Evolutionary conservation across 116 monocot genomes (phyloP), one percentile per base, ranked within the genome.

Genomic region (Thalassia testudinum): DNA sequence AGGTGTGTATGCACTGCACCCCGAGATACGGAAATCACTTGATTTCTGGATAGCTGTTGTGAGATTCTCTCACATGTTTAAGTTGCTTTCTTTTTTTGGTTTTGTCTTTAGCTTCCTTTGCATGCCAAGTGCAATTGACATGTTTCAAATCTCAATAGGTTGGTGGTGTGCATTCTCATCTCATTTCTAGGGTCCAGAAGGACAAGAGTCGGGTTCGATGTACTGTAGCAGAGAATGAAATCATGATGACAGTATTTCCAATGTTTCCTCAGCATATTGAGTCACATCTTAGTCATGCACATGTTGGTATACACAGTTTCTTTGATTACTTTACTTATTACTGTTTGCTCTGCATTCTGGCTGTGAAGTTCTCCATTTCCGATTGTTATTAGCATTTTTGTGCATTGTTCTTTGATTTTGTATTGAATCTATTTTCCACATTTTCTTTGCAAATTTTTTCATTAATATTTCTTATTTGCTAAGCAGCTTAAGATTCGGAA

Each of bases 41-140:
- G 89, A 97, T 62, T 71, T 97, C 26, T 89, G 97, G 85, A 97
- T 97, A 72, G 89, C 97, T 77, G 97, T 97, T 76, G 97, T 97
- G 62, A 89, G 95, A 54, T 50, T 60, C 24, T 64, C 26, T 40
- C n/a, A n/a, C 3, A 10, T 34, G 10, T 34, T 34, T 3, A 34
- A 5, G 30, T 34, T 34, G n/a, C n/a, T 34, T 34, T 10, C 10
- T 10, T 34, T 34, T 5, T 34, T 34, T 10, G 30, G 30, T 34
- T 34, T 34, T 34, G 30, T 5, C 10, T 34, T 34, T 34, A 5
- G 10, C n/a, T n/a, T n/a, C n/a, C n/a, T n/a, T n/a, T n/a, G n/a
- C n/a, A 34, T 34, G 30, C 6, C 10, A 10, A 10, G 3, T 10
- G 3, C 30, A 5, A 10, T 34, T 34, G 10, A 34, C 30, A 5